These are phyloP conservation scores for Acacia acuminata DNA, from an alignment of 306 rosid genomes.

Conservation along the genomic window DNA sequence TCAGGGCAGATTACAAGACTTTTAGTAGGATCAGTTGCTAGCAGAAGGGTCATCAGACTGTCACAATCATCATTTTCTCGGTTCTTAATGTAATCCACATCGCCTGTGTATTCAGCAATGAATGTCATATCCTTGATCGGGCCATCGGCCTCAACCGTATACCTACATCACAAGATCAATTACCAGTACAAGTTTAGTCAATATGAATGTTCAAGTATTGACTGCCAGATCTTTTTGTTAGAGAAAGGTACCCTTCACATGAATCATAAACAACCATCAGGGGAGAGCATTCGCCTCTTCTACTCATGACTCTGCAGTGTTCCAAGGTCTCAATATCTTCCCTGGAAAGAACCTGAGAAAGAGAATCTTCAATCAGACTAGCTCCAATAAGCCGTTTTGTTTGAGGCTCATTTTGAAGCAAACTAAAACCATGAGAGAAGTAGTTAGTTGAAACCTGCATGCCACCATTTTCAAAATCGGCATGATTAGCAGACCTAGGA, in stretches of 20 bases:
- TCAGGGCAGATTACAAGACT: slow-evolving; percentile 85
- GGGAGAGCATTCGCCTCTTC: slow-evolving; percentile 58
- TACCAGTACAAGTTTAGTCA: slow-evolving; percentile 17
- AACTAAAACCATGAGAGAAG: slow-evolving; percentile 15
- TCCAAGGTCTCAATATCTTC: slow-evolving; percentile 72
- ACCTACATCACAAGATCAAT: slow-evolving; percentile 39
- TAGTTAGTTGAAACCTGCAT: slow-evolving; percentile 70
- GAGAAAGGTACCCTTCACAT: slow-evolving; percentile 71
- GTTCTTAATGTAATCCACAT: slow-evolving; percentile 72
- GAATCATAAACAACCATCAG: slow-evolving; percentile 74
- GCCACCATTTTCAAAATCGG: slow-evolving; percentile 70
- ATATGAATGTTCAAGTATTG: slow-evolving; percentile 3
- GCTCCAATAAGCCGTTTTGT: slow-evolving; percentile 16
- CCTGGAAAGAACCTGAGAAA: slow-evolving; percentile 58
- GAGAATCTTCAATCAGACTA: slow-evolving; percentile 29
- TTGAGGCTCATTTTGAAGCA: slow-evolving; percentile 16
- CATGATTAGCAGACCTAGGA: slow-evolving; percentile 62
- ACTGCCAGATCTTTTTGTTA: slow-evolving; percentile 19
- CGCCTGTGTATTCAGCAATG: slow-evolving; percentile 79
- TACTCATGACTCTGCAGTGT: slow-evolving; percentile 67
- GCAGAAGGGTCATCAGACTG: slow-evolving; percentile 79
- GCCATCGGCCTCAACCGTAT: slow-evolving; percentile 71
- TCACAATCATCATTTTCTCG: slow-evolving; percentile 79
- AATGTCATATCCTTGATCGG: slow-evolving; percentile 78
- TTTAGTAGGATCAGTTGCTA: slow-evolving; percentile 39